Evolutionary conservation across 2,329 filamentous ascomycete species (phyloP).

Genomic region (Gliomastix tumulicola): DNA sequence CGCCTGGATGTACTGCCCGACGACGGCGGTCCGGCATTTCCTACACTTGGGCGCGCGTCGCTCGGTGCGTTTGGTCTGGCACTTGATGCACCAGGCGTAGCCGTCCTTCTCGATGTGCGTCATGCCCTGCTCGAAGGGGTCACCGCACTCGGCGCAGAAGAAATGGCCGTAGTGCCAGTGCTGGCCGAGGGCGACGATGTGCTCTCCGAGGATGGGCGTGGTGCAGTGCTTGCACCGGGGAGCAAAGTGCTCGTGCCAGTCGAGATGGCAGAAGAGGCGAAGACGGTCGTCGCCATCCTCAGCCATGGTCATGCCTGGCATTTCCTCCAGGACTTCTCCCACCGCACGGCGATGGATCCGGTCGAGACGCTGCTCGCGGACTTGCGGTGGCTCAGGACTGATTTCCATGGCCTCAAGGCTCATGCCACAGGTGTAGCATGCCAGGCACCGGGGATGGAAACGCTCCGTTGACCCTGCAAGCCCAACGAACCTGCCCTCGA

Average conservation of each 20-base stretch:
- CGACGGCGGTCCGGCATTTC: constrained; percentile 76
- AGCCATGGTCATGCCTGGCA: constrained; percentile 54
- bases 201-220: constrained; percentile 92
- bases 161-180: constrained; percentile 98
- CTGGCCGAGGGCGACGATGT: constrained; percentile 86
- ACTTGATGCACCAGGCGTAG: constrained; percentile 92
- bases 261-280: constrained; percentile 95
- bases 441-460: constrained; percentile 92
- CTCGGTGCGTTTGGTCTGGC: constrained; percentile 88
- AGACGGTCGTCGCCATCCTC: constrained; percentile 68
- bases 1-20: constrained; percentile 84
- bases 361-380: constrained; percentile 63
- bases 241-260: constrained; percentile 92
- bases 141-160: constrained; percentile 97
- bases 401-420: constrained; percentile 92
- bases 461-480: constrained; percentile 65
- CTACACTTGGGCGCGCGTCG: constrained; percentile 82
- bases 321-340: constrained; percentile 54
- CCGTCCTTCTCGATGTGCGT: constrained; percentile 89
- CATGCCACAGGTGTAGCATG: constrained; percentile 80
- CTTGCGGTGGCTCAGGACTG: constrained; percentile 77
- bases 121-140: constrained; percentile 73
- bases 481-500: constrained; percentile 84
- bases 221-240: constrained; percentile 93
- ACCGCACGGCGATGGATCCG: constrained; percentile 58